A percentile compares a stretch with the other conserved stretches of the same genome.
phyloP scores from a whole-genome alignment of 2,329 filamentous ascomycete species.

The Calycina marina region DNA sequence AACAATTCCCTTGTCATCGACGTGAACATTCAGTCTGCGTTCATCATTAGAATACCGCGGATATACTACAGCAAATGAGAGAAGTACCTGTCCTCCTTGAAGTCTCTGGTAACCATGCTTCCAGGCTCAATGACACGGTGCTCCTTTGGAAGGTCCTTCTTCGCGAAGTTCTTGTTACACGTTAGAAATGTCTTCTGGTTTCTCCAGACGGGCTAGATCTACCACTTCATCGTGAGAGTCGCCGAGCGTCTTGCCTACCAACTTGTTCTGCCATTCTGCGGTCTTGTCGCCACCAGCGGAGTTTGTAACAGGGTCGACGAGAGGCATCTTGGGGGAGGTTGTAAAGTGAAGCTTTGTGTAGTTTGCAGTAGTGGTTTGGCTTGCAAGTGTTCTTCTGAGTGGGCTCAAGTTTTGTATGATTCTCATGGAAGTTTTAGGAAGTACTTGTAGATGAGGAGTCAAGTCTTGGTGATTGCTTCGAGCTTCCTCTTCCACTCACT shows the following conservation, averaged over 20 bases:
- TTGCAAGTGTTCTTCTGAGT: neutral
- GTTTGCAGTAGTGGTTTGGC: neutral
- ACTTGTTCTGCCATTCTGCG: conserved; percentile 45
- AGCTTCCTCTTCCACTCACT: neutral
- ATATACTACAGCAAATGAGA: too few species aligned
- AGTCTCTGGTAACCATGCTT: conserved; percentile 43
- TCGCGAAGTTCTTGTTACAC: conserved; percentile 38
- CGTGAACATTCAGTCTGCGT: conserved; percentile 42
- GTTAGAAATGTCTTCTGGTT: conserved; percentile 3
- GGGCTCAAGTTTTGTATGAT: conserved; percentile 1
- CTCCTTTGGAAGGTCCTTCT: conserved; percentile 40
- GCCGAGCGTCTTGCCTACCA: conserved; percentile 47
- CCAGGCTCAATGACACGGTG: conserved; percentile 42
- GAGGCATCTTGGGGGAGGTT: conserved; percentile 43
- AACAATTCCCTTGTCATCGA: conserved; percentile 45
- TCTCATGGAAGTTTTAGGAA: conserved; percentile 1
- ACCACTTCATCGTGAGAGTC: conserved; percentile 40
- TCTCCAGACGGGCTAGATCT: conserved; percentile 12
- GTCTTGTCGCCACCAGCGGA: conserved; percentile 27
- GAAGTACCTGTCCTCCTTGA: conserved; percentile 16
- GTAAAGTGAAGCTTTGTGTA: conserved; percentile 8
- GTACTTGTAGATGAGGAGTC: neutral
- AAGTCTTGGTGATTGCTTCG: conserved; percentile 1
- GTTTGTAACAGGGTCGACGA: conserved; percentile 45
- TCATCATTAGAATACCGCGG: conserved; percentile 1